Evolutionary conservation across 176 grass and related monocot species (phyloP).

Genomic region (Carex myosuroides): DNA sequence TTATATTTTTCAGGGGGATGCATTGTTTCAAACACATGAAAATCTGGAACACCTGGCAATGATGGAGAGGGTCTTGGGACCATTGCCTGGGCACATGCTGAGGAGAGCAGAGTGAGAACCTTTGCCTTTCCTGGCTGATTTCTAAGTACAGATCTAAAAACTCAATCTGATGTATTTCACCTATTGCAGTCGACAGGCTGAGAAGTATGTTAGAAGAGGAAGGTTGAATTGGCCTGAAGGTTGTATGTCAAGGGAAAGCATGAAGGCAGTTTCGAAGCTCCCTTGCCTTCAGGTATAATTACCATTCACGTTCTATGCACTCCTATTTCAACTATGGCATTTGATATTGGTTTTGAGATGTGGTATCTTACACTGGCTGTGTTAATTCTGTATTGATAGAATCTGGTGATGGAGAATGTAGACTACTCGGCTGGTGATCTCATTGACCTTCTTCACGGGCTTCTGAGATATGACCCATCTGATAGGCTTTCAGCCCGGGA

Average conservation of each 20-base stretch:
- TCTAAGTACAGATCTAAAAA: not conserved
- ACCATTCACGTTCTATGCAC: not conserved
- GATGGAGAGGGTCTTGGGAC: conserved; percentile 40
- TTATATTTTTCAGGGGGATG: conserved; percentile 28
- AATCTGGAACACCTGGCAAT: conserved; percentile 51
- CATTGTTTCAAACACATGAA: conserved; percentile 46
- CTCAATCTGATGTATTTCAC: not conserved
- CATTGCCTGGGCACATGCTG: conserved; percentile 30
- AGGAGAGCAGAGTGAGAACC: conserved; percentile 30
- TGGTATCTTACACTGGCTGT: not conserved
- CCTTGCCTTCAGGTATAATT: conserved; percentile 51
- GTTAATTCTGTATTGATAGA: conserved; percentile 28
- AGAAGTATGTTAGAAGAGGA: conserved; percentile 73
- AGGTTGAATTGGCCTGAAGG: conserved; percentile 91
- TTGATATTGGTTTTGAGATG: not conserved
- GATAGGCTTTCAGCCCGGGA: conserved; percentile 46
- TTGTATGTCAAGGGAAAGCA: conserved; percentile 62
- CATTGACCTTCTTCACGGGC: conserved; percentile 57
- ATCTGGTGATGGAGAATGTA: conserved; percentile 49
- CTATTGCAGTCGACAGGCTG: conserved; percentile 46
- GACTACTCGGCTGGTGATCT: conserved; percentile 59
- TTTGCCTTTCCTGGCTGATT: not conserved
- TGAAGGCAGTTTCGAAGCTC: conserved; percentile 73
- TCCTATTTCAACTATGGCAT: not conserved
- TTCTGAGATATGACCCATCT: conserved; percentile 64